A percentile compares a stretch with the other conserved stretches of the same genome.
phyloP scores from a whole-genome alignment of 768 basidiomycete genomes.

The Hemileccinum rubropunctum region DNA sequence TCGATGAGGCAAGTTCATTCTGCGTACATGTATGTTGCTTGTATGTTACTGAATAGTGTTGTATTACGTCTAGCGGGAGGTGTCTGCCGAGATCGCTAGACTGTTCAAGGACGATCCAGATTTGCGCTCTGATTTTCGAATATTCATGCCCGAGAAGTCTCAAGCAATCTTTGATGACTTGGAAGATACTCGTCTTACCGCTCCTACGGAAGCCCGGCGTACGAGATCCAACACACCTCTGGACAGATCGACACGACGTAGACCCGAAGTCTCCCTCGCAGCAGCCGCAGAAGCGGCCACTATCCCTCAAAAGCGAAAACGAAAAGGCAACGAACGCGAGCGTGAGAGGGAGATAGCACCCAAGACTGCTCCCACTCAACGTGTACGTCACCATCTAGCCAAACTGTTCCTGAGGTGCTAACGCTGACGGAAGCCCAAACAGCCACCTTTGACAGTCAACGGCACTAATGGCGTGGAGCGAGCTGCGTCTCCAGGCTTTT shows the following conservation, averaged over 20 bases:
- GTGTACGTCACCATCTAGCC: conserved; percentile 16
- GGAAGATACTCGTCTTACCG: conserved; percentile 29
- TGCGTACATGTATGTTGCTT: conserved; percentile 1
- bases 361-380: conserved; percentile 21
- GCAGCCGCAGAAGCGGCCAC: conserved; percentile 36
- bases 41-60: not conserved
- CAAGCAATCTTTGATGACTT: conserved; percentile 49
- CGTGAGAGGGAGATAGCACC: conserved; percentile 33
- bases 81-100: conserved; percentile 62
- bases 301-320: conserved; percentile 68
- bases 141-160: conserved; percentile 68
- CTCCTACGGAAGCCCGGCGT: conserved; percentile 27
- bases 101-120: conserved; percentile 78
- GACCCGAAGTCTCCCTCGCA: conserved; percentile 45
- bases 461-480: conserved; percentile 23
- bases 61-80: conserved; percentile 45
- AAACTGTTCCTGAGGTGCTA: not conserved
- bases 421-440: conserved; percentile 18
- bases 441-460: conserved; percentile 19
- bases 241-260: conserved; percentile 39
- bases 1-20: conserved; percentile 50
- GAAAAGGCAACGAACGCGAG: conserved; percentile 50
- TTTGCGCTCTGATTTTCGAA: conserved; percentile 66
- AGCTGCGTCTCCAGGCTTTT: conserved; percentile 20
- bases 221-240: conserved; percentile 36